These are phyloP conservation scores for Fomitopsis palustris DNA, from an alignment of 1,284 basidiomycete genomes.

Conservation along the genomic window DNA sequence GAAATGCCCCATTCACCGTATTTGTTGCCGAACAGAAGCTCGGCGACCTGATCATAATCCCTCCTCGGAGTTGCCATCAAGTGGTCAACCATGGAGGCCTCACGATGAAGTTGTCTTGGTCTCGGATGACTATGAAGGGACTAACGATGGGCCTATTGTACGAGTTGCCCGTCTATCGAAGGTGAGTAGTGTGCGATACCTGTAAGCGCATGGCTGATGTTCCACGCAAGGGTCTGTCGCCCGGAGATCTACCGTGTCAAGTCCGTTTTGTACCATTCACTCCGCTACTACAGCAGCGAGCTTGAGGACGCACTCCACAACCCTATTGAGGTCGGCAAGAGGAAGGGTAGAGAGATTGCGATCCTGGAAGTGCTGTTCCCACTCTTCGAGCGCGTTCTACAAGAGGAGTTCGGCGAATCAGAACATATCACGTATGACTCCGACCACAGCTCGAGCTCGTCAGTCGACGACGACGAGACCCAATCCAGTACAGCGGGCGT, in stretches of 20 bases:
- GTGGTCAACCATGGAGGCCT: constrained; percentile 75
- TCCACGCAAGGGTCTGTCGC: constrained; percentile 59
- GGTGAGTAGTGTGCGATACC: constrained; percentile 48
- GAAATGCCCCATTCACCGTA: constrained; percentile 58
- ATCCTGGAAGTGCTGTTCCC: not conserved
- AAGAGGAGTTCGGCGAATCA: constrained; percentile 45
- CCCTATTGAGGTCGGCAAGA: not conserved
- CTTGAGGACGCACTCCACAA: constrained; percentile 16
- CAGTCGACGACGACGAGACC: not conserved
- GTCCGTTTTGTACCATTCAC: constrained; percentile 52
- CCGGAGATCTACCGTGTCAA: constrained; percentile 71
- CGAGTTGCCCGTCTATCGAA: constrained; percentile 71
- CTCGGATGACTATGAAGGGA: constrained; percentile 67
- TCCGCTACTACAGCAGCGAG: constrained; percentile 37
- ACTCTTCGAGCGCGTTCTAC: constrained; percentile 58
- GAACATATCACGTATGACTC: not conserved
- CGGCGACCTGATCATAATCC: constrained; percentile 77
- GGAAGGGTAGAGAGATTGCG: not conserved
- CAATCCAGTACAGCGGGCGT: constrained; percentile 7
- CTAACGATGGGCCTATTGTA: constrained; percentile 55
- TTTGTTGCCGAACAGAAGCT: constrained; percentile 67
- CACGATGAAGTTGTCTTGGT: constrained; percentile 78
- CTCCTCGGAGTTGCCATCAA: constrained; percentile 73
- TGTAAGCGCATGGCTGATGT: not conserved
- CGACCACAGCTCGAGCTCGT: not conserved